Conservation (phyloP, 2,329 filamentous ascomycete genomes). For the Berkeleyomyces basicola region DNA sequence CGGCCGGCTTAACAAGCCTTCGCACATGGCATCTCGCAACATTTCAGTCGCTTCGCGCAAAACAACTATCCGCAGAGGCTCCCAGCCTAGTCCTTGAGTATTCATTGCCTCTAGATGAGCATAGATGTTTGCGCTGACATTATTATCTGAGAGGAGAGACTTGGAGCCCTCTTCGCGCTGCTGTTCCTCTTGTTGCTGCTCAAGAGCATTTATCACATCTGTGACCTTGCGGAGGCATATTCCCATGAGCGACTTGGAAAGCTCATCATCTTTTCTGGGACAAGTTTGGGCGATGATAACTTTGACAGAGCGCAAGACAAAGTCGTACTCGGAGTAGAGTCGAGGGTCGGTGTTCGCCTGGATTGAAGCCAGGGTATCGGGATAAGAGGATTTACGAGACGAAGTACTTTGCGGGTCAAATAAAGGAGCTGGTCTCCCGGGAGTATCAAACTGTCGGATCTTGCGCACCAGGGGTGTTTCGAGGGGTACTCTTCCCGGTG, state of each 20-base stretch:
- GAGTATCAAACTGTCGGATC: conserved; percentile 16
- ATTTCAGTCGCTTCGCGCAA: conserved; percentile 20
- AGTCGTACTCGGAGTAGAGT: conserved; percentile 10
- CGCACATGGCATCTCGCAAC: conserved; percentile 19
- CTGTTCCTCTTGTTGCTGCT: conserved; percentile 12
- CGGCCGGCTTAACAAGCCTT: conserved; percentile 18
- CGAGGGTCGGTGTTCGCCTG: not conserved
- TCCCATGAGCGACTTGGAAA: conserved; percentile 21
- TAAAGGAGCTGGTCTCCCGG: not conserved
- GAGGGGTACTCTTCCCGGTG: conserved; percentile 17
- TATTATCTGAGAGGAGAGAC: not conserved
- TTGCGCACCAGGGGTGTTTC: conserved; percentile 19
- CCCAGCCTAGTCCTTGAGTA: conserved; percentile 19
- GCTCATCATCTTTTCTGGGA: not conserved
- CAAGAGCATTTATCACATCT: conserved; percentile 1
- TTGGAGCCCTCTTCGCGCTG: conserved; percentile 19
- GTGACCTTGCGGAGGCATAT: conserved; percentile 21
- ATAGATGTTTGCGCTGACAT: conserved; percentile 20
- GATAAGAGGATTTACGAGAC: not conserved
- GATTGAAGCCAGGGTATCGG: not conserved
- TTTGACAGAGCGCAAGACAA: conserved; percentile 8
- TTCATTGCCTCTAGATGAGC: conserved; percentile 21
- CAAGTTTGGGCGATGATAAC: not conserved
- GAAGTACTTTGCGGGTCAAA: conserved; percentile 1
- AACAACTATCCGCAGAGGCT: conserved; percentile 21